These are phyloP conservation scores for Laetiporus sulphureus DNA, from an alignment of 1,284 basidiomycete genomes.

Conservation along the genomic window DNA sequence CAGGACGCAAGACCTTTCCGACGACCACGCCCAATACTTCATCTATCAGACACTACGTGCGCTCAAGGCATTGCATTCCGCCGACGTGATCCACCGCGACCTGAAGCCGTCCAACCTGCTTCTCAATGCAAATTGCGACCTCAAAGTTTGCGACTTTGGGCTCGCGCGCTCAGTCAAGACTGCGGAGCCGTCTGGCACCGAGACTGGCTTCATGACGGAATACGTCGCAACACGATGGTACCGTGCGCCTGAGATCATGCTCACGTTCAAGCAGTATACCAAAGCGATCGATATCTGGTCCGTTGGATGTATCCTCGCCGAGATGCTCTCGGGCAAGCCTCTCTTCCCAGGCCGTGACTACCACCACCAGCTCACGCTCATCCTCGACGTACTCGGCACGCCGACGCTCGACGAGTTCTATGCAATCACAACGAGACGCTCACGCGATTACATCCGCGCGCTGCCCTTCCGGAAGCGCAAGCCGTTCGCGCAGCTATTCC, in stretches of 20 bases:
- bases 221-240: conserved; percentile 95
- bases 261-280: conserved; percentile 95
- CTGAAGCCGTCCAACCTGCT: conserved; percentile 91
- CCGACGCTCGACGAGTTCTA: conserved; percentile 90
- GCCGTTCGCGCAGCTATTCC: conserved; percentile 76
- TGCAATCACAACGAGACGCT: conserved; percentile 79
- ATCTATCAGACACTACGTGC: conserved; percentile 71
- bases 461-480: conserved; percentile 83
- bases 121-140: conserved; percentile 91
- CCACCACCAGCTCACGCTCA: conserved; percentile 90
- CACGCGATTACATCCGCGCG: conserved; percentile 85
- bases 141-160: conserved; percentile 73
- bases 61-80: conserved; percentile 88
- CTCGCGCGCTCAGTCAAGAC: conserved; percentile 85
- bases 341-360: conserved; percentile 96
- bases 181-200: conserved; percentile 77
- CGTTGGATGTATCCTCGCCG: conserved; percentile 93
- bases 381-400: conserved; percentile 90
- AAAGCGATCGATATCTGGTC: conserved; percentile 95
- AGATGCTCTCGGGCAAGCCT: conserved; percentile 93
- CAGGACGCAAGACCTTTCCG: conserved; percentile 72
- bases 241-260: conserved; percentile 93
- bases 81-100: conserved; percentile 84
- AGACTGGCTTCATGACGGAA: conserved; percentile 91
- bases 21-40: conserved; percentile 78